Percentiles rank a stretch among this genome's conserved stretches.
These are phyloP conservation scores for Ramaria sp. DNA, from an alignment of 768 basidiomycete genomes.

Conservation along the genomic window DNA sequence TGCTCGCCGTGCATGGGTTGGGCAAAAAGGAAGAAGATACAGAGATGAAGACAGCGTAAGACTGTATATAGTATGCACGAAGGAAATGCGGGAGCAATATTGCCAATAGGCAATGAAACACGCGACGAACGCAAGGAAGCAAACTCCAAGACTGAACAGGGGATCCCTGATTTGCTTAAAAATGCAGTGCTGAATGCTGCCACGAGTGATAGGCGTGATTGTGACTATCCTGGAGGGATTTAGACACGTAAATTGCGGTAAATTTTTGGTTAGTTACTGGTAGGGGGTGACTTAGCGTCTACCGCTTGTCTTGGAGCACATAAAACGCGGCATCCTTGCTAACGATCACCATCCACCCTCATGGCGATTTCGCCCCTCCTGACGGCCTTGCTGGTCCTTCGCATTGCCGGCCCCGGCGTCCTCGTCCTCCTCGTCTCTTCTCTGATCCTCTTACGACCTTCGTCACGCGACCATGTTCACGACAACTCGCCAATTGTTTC, in stretches of 20 bases:
- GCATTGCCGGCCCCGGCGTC: conserved; percentile 57
- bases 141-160: too few species aligned
- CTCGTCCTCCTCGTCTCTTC: conserved; percentile 53
- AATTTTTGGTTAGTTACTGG: not conserved
- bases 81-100: not conserved
- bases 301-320: not conserved
- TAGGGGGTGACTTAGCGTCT: not conserved
- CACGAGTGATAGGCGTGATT: conserved; percentile 10
- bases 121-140: not conserved
- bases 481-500: conserved; percentile 61
- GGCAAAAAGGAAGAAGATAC: conserved; percentile 82
- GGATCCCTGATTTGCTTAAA: not conserved
- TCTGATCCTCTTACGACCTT: conserved; percentile 26
- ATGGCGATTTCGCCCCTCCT: conserved; percentile 8
- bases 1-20: conserved; percentile 68
- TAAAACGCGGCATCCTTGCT: not conserved
- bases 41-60: conserved; percentile 53
- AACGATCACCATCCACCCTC: not conserved
- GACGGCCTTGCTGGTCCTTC: conserved; percentile 40
- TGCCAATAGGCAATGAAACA: not conserved
- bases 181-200: not conserved
- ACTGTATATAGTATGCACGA: not conserved
- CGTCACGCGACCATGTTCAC: conserved; percentile 19
- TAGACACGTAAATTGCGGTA: conserved; percentile 3
- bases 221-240: conserved; percentile 3